Evolutionary conservation across 192 early-diverging fungal species (phyloP).

Genomic region (Powellomyces hirtus): DNA sequence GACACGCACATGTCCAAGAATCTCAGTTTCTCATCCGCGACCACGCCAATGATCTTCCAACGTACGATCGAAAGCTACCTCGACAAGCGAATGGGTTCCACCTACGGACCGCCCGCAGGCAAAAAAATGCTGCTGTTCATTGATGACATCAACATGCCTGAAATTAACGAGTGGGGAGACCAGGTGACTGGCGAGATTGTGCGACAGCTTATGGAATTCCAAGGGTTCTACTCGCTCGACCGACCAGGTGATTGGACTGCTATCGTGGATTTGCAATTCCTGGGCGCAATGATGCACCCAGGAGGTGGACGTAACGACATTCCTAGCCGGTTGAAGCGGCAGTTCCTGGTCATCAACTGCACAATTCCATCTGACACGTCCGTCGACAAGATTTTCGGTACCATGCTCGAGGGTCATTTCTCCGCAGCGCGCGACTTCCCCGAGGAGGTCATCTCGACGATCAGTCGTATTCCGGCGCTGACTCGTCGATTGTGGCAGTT

Average conservation of each 20-base stretch:
- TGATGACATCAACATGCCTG: slow-evolving; percentile 69
- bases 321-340: slow-evolving; percentile 57
- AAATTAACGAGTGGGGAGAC: slow-evolving; percentile 71
- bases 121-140: slow-evolving; percentile 67
- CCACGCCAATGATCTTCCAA: slow-evolving; percentile 65
- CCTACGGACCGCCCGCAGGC: slow-evolving; percentile 64
- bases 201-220: slow-evolving; percentile 62
- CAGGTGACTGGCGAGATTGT: slow-evolving; percentile 63
- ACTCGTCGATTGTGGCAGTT: slow-evolving; percentile 60
- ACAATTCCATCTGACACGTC: slow-evolving; percentile 65
- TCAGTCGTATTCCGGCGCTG: slow-evolving; percentile 41
- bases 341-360: slow-evolving; percentile 60
- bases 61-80: slow-evolving; percentile 63
- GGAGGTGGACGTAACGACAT: slow-evolving; percentile 67
- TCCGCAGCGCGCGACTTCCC: slow-evolving; percentile 51
- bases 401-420: slow-evolving; percentile 65
- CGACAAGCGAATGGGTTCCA: slow-evolving; percentile 66
- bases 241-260: slow-evolving; percentile 66
- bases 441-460: slow-evolving; percentile 48
- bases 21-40: slow-evolving; percentile 59
- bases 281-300: slow-evolving; percentile 68
- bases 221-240: slow-evolving; percentile 65
- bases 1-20: slow-evolving; percentile 63
- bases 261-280: slow-evolving; percentile 60
- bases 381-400: slow-evolving; percentile 64